Evolutionary conservation across 345 rosid genomes (phyloP).

Genomic region (thale cress (Arabidopsis thaliana)): DNA sequence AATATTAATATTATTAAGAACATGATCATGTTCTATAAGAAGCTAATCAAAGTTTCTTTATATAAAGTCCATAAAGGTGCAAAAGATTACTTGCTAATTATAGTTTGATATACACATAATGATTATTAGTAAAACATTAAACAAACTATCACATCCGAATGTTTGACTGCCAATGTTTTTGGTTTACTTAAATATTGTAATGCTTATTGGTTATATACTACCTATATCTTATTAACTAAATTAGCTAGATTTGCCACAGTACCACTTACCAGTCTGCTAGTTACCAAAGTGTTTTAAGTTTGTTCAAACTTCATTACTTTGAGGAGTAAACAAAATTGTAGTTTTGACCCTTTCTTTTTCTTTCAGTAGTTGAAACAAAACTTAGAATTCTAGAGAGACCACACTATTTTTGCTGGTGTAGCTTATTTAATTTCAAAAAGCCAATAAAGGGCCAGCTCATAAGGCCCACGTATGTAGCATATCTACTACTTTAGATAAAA

Average conservation of each 20-base stretch:
- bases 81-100: slow-evolving; percentile 34
- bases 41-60: slow-evolving; percentile 29
- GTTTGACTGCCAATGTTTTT: slow-evolving; percentile 26
- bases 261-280: neutral
- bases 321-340: neutral
- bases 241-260: neutral
- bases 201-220: neutral
- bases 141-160: slow-evolving; percentile 44
- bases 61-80: slow-evolving; percentile 32
- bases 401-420: neutral
- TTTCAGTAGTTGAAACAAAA: neutral
- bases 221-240: neutral
- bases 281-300: neutral
- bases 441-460: neutral
- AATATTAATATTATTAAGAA: slow-evolving; percentile 17
- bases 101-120: slow-evolving; percentile 8
- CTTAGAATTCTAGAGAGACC: neutral
- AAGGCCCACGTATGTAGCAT: slow-evolving; percentile 4
- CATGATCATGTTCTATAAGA: slow-evolving; percentile 28
- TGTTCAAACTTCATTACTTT: neutral
- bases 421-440: neutral
- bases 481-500: neutral
- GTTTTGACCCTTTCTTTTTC: neutral
- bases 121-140: slow-evolving; percentile 25
- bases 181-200: neutral